Percentiles rank a stretch among this genome's conserved stretches.
phyloP scores from a whole-genome alignment of 345 rosid species.

The Carallia brachiata region DNA sequence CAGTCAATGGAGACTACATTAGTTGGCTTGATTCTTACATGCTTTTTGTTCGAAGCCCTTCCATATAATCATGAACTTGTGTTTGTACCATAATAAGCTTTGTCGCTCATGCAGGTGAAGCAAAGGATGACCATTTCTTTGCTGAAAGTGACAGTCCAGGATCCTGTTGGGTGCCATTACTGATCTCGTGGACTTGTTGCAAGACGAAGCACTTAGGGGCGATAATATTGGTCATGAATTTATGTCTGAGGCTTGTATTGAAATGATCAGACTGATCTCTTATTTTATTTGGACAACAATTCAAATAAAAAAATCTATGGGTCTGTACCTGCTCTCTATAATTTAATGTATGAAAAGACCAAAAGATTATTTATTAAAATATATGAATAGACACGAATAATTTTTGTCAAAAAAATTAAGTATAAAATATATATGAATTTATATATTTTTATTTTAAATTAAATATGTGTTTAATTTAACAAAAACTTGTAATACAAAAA shows the following conservation, averaged over 20 bases:
- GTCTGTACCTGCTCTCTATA: no score
- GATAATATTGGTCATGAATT: conserved; percentile 36
- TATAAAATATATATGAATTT: no score
- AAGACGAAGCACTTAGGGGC: conserved; percentile 42
- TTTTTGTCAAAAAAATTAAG: no score
- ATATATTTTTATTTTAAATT: no score
- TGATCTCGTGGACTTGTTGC: conserved; percentile 41
- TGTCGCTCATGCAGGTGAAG: conserved; percentile 29
- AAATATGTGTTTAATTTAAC: no score
- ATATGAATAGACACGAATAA: no score
- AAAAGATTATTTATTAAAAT: no score
- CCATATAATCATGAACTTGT: background rate
- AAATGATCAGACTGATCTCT: conserved; percentile 16
- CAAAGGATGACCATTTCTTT: conserved; percentile 15
- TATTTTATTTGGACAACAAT: no score
- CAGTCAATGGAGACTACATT: background rate
- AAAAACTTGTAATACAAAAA: no score
- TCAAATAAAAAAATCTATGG: no score
- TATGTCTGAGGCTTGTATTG: conserved; percentile 35
- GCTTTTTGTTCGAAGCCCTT: background rate
- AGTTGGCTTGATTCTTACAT: background rate
- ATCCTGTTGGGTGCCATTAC: conserved; percentile 28
- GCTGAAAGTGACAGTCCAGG: conserved; percentile 15
- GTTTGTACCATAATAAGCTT: background rate
- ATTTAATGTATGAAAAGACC: no score